Evolutionary conservation across 2,329 filamentous ascomycete genomes (phyloP).

Genomic region (Colletotrichum tamarilloi): DNA sequence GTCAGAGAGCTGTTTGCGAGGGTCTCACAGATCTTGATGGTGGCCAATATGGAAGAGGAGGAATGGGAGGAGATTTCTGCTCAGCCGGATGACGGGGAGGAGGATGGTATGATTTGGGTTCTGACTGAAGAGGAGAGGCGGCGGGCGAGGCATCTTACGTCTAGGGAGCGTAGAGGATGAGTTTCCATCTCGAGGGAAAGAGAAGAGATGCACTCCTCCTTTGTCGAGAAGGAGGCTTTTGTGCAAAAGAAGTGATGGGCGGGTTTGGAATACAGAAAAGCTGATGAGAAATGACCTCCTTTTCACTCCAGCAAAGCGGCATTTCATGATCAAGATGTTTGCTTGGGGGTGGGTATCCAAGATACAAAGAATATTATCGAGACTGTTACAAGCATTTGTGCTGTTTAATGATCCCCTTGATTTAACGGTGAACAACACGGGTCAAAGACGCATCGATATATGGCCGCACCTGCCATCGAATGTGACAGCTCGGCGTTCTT

Average conservation of each 20-base stretch:
- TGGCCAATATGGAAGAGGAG: slow-evolving; percentile 95
- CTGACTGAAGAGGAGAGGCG: slow-evolving; percentile 79
- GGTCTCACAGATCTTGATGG: slow-evolving; percentile 83
- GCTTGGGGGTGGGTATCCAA: background rate
- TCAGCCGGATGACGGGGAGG: slow-evolving; percentile 52
- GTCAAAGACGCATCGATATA: too few relatives aligned
- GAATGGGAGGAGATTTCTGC: slow-evolving; percentile 84
- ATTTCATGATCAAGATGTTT: background rate
- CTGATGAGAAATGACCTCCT: slow-evolving; percentile 26
- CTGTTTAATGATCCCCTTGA: background rate
- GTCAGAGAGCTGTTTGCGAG: slow-evolving; percentile 81
- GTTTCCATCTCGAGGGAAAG: background rate
- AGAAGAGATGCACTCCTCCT: background rate
- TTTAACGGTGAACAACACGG: background rate
- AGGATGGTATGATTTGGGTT: slow-evolving; percentile 78
- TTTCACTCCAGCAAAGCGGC: background rate
- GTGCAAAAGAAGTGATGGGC: background rate
- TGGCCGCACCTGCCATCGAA: too few relatives aligned
- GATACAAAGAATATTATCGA: background rate
- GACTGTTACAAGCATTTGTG: background rate
- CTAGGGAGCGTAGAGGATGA: slow-evolving; percentile 27
- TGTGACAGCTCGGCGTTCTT: background rate
- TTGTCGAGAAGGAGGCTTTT: background rate
- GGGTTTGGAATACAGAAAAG: slow-evolving; percentile 19
- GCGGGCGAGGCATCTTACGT: slow-evolving; percentile 74